These are phyloP conservation scores for Dovyalis caffra DNA, from an alignment of 345 rosid genomes.

Conservation along the genomic window DNA sequence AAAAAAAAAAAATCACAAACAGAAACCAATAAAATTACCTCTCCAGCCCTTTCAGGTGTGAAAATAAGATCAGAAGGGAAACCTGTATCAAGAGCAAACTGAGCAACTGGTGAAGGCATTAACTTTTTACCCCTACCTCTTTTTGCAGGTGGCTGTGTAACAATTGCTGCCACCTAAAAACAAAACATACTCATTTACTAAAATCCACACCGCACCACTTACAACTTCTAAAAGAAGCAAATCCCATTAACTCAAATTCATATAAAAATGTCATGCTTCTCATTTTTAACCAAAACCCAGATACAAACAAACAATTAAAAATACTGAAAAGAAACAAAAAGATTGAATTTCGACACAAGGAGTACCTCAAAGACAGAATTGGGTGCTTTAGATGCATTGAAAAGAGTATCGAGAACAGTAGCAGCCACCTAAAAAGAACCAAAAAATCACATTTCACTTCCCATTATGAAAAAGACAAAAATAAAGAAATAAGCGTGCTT, in stretches of 20 bases:
- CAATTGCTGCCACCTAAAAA: constrained; percentile 82
- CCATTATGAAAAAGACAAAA: background rate
- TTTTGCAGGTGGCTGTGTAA: constrained; percentile 84
- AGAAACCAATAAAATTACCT: constrained; percentile 42
- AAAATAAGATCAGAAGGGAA: constrained; percentile 75
- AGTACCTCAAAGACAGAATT: constrained; percentile 69
- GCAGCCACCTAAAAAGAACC: constrained; percentile 55
- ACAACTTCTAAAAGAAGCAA: background rate
- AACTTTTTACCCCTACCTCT: constrained; percentile 79
- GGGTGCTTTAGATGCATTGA: constrained; percentile 63
- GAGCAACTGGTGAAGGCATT: constrained; percentile 81
- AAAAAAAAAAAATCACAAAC: constrained; percentile 10
- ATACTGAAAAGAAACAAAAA: background rate
- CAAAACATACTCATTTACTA: constrained; percentile 4
- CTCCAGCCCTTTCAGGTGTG: constrained; percentile 83
- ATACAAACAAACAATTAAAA: background rate
- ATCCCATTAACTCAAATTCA: background rate
- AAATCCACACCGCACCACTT: background rate
- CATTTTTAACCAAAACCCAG: background rate
- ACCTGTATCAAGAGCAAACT: constrained; percentile 75
- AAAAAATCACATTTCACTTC: background rate
- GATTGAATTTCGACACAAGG: background rate
- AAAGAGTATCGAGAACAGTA: constrained; percentile 75
- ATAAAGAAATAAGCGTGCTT: background rate
- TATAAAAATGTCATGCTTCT: background rate